Base-by-base conservation (phyloP, 768 basidiomycete genomes). In the Tephrocybe sp. region DNA sequence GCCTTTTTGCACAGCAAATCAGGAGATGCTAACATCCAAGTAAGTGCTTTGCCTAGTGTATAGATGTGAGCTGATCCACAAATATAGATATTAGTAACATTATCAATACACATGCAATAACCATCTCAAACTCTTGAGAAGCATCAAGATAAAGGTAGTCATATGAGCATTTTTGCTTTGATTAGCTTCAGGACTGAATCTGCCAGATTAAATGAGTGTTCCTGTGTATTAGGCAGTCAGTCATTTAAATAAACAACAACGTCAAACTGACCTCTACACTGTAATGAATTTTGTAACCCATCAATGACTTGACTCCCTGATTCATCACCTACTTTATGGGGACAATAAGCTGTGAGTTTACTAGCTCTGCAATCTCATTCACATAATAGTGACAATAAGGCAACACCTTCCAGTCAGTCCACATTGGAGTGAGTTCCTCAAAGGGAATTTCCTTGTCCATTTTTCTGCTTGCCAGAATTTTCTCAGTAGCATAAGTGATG, bases 381-480 rank as follows among this genome's bases (percentile, higher is more conserved):
- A 68, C 38, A 57, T 56, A 66, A 36, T 47, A 47, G 21, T 47
- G 45, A 18, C 45, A 32, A 25, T 48, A 36, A 12, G 21, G 17
- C 11, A 8, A 38, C 8, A 25, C 33, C 15, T 58, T 41, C 61
- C 55, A 59, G 38, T 65, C 58, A 3, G 62, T 61, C 66, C 67
- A 67, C 67, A 68, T 67, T 20, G 65, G 65, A 14, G 62, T 40
- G 0, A 62, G 34, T 3, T 64, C 34, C 14, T 57, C 37, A 6
- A 21, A 5, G 12, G 36, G 10, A 4, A 55, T n/a, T 44, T 70
- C 65, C 14, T 57, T 3, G 62, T 23, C 42, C 34, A 36, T n/a
- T 70, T 67, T 4, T 42, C 57, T 2, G 60, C 66, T 40, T 70
- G 68, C 64, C 64, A 68, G 6, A 30, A 18, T 48, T 70, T 63